A percentile compares a stretch with the other conserved stretches of the same genome.
Conservation (phyloP, 108 stramenopile genomes). For the Conticribra guillardii region DNA sequence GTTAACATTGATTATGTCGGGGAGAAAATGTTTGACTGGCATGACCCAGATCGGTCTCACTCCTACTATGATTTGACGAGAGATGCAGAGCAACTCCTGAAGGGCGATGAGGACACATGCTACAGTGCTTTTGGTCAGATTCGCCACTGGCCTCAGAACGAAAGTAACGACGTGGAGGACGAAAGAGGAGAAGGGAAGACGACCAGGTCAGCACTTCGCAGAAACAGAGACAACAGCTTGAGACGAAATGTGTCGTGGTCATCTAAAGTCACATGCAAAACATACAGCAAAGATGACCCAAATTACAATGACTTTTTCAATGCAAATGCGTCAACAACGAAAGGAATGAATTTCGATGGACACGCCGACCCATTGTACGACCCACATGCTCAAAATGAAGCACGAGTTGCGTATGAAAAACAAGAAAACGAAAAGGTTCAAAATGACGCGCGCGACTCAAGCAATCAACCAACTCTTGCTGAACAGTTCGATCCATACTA, state of each 20-base stretch:
- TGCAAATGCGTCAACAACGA: constrained; percentile 48
- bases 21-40: constrained; percentile 74
- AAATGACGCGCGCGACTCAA: constrained; percentile 1
- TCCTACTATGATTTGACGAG: constrained; percentile 74
- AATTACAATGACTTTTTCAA: constrained; percentile 41
- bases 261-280: constrained; percentile 55
- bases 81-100: constrained; percentile 67
- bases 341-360: constrained; percentile 52
- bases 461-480: constrained; percentile 25
- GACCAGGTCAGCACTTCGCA: constrained; percentile 42
- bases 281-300: constrained; percentile 54
- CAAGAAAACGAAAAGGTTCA: constrained; percentile 7
- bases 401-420: constrained; percentile 14
- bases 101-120: constrained; percentile 44
- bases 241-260: constrained; percentile 50
- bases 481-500: constrained; percentile 52
- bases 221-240: constrained; percentile 17
- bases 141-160: constrained; percentile 50
- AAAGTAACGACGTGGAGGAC: constrained; percentile 1
- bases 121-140: constrained; percentile 47
- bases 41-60: constrained; percentile 66
- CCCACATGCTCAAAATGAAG: constrained; percentile 50
- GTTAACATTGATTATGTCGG: constrained; percentile 69
- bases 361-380: constrained; percentile 47
- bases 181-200: constrained; percentile 21